Evolutionary conservation across 2,329 filamentous ascomycete genomes (phyloP), one percentile per base, ranked within the genome.

Genomic region (Aspergillus sp.): DNA sequence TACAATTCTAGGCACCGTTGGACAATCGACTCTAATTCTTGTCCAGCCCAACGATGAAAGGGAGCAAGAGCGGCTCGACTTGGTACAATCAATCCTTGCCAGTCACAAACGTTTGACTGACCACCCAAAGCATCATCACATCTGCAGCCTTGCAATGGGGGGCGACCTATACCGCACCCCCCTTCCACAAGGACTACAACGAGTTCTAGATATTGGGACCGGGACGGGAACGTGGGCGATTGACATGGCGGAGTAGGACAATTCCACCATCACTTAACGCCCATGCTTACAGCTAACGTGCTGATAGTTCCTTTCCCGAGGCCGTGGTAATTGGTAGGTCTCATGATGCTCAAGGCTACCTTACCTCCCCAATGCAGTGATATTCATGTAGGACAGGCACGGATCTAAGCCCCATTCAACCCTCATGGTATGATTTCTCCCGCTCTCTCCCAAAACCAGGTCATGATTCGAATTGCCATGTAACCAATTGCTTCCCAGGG

Each of bases 151-250:
- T 26, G 63, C 67, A 0, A 56, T 75, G 31, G 67, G 67, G 18
- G 68, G 70, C 26, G 69, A 69, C 47, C 63, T 76, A 11, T 66
- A 65, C 46, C 62, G 67, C 12, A 69, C 73, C 7, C 73, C 76
- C 1, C 67, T 75, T 24, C 58, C 53, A 9, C 50, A 65, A 6
- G 63, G 67, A 6, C 56, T 66, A 1, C 62, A 63, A 29, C 67
- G 64, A 16, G 66, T 71, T 5, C 64, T 78, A n/a, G 75, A 77
- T 61, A 62, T 80, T 5, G 77, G 77, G 24, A 79, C 77, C 0
- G 74, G 73, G 6, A 75, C 73, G 1, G 73, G 74, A 4, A 72
- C 72, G 2, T 77, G 75, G 75, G 73, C 74, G 9, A 76, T 77
- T n/a, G 73, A 77, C 47, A 69, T 75, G 58, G 74, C 73, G 65